Evolutionary conservation across 1,284 basidiomycete species (phyloP).

Genomic region (Inonotus obliquus): DNA sequence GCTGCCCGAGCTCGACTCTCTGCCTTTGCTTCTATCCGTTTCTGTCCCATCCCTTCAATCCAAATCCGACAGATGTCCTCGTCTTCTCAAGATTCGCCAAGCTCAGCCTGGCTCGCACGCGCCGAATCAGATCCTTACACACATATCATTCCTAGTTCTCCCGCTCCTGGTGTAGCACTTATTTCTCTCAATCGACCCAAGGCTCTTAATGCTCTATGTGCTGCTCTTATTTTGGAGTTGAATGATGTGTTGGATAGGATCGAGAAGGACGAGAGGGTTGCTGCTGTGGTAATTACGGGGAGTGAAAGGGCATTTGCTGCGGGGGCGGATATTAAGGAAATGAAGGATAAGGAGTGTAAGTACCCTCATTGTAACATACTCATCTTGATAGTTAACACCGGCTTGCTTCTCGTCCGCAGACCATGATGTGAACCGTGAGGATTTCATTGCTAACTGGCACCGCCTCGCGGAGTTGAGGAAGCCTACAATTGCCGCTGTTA

Average conservation of each 20-base stretch:
- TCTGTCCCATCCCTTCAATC: background rate
- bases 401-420: conserved; percentile 38
- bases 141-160: conserved; percentile 72
- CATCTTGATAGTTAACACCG: background rate
- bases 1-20: background rate
- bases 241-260: conserved; percentile 72
- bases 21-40: background rate
- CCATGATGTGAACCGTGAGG: conserved; percentile 82
- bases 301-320: conserved; percentile 93
- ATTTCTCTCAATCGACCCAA: conserved; percentile 96
- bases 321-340: conserved; percentile 91
- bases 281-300: conserved; percentile 92
- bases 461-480: conserved; percentile 76
- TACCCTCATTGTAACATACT: conserved; percentile 14
- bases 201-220: conserved; percentile 88
- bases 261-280: conserved; percentile 67
- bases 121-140: conserved; percentile 38
- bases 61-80: background rate
- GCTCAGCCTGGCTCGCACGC: background rate
- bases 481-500: conserved; percentile 94
- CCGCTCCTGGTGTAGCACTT: conserved; percentile 75
- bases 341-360: conserved; percentile 87
- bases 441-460: conserved; percentile 89
- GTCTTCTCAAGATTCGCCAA: background rate
- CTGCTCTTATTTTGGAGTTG: conserved; percentile 75